These are phyloP conservation scores for Scleroderma citrinum DNA, from an alignment of 768 basidiomycete genomes.

Conservation along the genomic window DNA sequence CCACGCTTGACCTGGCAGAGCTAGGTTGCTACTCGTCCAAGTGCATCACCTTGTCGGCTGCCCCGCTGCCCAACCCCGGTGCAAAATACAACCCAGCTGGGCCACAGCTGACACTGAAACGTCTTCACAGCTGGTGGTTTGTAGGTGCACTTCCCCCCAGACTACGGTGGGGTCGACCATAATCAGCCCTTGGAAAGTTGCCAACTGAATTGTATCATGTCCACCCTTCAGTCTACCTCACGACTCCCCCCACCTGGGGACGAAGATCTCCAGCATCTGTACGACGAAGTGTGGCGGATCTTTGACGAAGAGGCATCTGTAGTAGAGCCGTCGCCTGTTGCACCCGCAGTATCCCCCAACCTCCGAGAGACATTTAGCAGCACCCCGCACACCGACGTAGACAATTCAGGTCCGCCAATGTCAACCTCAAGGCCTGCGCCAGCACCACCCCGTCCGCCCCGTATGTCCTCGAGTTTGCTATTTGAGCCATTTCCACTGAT, in stretches of 20 bases:
- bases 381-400: constrained; percentile 17
- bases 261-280: constrained; percentile 66
- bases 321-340: constrained; percentile 20
- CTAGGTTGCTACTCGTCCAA: not conserved
- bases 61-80: not conserved
- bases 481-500: not conserved
- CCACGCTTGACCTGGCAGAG: not conserved
- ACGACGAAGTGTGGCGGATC: constrained; percentile 68
- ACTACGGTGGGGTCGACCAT: not conserved
- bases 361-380: constrained; percentile 16
- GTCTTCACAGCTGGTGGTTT: not conserved
- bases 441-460: constrained; percentile 16
- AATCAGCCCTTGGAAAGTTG: constrained; percentile 4
- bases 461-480: constrained; percentile 10
- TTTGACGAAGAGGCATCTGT: constrained; percentile 48
- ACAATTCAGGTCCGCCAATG: constrained; percentile 7
- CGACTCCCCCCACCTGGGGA: constrained; percentile 47
- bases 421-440: constrained; percentile 8
- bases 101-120: not conserved
- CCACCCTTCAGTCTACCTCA: constrained; percentile 28
- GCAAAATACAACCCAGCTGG: not conserved
- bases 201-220: constrained; percentile 25
- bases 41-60: not conserved
- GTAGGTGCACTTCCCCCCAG: not conserved
- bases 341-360: constrained; percentile 10